Evolutionary conservation across 2,329 filamentous ascomycete species (phyloP), one percentile per base, ranked within the genome.

Genomic region (Nannizziopsis arthrosporioides): DNA sequence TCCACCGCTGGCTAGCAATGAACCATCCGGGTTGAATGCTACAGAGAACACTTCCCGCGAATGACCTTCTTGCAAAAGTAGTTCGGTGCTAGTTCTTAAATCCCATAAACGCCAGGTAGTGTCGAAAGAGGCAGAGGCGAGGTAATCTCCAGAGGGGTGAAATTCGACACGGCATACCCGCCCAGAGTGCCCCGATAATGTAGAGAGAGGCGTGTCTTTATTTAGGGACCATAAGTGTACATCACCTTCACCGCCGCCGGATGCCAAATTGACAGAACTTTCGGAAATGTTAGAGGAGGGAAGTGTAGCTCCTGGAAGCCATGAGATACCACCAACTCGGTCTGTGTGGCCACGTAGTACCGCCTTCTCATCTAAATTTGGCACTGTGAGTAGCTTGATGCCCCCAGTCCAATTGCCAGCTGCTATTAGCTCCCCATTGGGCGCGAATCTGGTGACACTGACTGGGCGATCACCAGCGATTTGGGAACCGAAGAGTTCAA

Each of bases 81-180:
- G 69, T 61, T 96, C 89, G 2, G 82, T 82, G 0, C 81, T 85
- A 0, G 84, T 92, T 56, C 86, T 81, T 0, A 96, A 80, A 62
- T 96, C 90, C 90, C 92, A 98, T 31, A 98, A 72, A 39, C 90
- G 80, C 92, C 92, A 98, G 0, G 92, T 94, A 1, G 88, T 94
- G 62, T 98, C 92, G 59, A 92, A 92, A 0, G 88, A 94, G 5
- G 92, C 92, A 1, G 89, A 94, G 4, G 90, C 92, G 5, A 96
- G 73, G 60, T 90, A 96, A 53, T 77, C 77, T 2, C 90, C 90
- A 0, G 86, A 94, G 0, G 92, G 92, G 56, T 98, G 92, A 60
- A 96, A 94, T 51, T 94, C 92, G 10, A 94, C 83, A 49, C 90
- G 80, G 58, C 88, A 94, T 7, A 98, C 88, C 52, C 92, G 82